Evolutionary conservation across 257 asterid species (phyloP), one percentile per base, ranked within the genome.

Genomic region (Cordia subcordata): DNA sequence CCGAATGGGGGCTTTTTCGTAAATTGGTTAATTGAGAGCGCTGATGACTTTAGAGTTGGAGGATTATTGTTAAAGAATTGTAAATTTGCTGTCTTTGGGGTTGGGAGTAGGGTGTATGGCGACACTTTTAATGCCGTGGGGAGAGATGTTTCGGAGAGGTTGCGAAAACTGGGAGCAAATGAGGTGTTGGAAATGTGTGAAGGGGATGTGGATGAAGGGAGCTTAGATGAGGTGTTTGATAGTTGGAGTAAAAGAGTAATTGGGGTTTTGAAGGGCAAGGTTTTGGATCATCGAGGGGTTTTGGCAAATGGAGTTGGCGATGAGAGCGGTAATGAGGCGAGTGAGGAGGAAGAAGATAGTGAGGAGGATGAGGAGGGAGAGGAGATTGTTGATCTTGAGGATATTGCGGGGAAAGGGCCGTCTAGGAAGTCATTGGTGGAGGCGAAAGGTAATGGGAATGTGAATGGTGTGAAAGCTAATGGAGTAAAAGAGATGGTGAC

Each of bases 401-500:
- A 92, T 72, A 73, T 92, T 71, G 99, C 96, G 0, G 99, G 99
- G 5, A 92, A 85, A 79, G 94, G 75, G 39, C 94, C 95, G 17
- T 77, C 95, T 0, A 83, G 95, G 68, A 86, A 62, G 63, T 75
- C 82, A n/a, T 15, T 17, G 53, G 69, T 58, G 51, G 79, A 35
- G 17, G 73, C 69, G 54, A 81, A 68, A 72, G 76, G 69, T 54
- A 88, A 86, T 80, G 95, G 83, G 44, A 70, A 79, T 53, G 58
- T 64, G 65, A 85, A 87, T 65, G 95, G 85, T 13, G 81, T 72
- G 18, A 60, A 65, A 11, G 44, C 46, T 20, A 84, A 81, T 63
- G 94, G 94, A 63, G 84, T 76, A 85, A 89, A 85, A 73, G 96
- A 87, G 71, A 92, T 92, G 99, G 95, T 92, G 72, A 88, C 97